These are phyloP conservation scores for Teunomyces pallodes DNA, from an alignment of 805 yeast genomes.

Conservation along the genomic window DNA sequence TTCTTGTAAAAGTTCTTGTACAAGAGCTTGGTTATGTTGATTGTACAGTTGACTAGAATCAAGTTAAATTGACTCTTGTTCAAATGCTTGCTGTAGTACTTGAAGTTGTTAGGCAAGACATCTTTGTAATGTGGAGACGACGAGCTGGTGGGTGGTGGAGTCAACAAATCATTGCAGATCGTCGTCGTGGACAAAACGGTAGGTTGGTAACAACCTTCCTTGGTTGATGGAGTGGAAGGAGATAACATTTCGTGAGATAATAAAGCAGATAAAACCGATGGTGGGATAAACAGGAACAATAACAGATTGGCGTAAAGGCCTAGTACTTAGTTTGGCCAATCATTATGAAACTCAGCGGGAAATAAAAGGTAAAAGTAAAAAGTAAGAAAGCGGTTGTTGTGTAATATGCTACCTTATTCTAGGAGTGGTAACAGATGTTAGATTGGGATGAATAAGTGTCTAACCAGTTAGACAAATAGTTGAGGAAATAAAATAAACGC, in stretches of 20 bases:
- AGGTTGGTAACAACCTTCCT: not conserved
- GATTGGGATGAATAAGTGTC: not conserved
- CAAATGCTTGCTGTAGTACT: constrained; percentile 38
- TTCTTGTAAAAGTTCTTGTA: constrained; percentile 13
- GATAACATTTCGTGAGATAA: not conserved
- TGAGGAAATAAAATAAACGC: constrained; percentile 1
- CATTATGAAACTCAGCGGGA: not conserved
- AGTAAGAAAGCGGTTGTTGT: not conserved
- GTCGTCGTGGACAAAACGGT: not conserved
- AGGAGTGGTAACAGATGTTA: not conserved
- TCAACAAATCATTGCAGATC: constrained; percentile 8
- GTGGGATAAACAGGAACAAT: not conserved
- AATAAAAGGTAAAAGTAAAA: not conserved
- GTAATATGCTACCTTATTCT: not conserved
- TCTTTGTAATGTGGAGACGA: constrained; percentile 11
- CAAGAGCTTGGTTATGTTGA: constrained; percentile 34
- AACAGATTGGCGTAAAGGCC: not conserved
- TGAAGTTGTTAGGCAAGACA: constrained; percentile 33
- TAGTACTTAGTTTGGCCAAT: not conserved
- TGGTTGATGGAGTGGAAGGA: constrained; percentile 1
- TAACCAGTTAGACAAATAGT: constrained; percentile 1
- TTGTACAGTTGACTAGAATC: constrained; percentile 34
- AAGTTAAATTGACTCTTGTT: constrained; percentile 41
- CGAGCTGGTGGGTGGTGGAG: constrained; percentile 16
- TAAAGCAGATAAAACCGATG: constrained; percentile 1